Evolutionary conservation across 495 filamentous ascomycete species (phyloP).

Genomic region (Lasiosphaeris hirsuta): DNA sequence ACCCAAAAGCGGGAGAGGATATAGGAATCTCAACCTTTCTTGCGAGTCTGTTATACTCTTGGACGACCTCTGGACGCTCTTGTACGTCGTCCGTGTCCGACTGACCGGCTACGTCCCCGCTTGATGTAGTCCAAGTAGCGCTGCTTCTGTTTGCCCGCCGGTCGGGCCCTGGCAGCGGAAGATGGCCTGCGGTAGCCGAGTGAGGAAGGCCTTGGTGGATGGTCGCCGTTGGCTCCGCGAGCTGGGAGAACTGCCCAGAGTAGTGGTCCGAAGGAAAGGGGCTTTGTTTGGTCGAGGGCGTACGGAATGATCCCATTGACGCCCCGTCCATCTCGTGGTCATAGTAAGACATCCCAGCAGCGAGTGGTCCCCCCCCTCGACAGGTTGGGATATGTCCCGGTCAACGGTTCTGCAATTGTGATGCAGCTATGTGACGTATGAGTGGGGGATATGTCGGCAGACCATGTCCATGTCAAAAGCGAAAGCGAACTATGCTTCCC

Average conservation of each 20-base stretch:
- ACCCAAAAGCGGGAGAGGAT: background rate
- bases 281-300: constrained; percentile 14
- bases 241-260: background rate
- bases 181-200: constrained; percentile 20
- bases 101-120: constrained; percentile 28
- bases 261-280: constrained; percentile 1
- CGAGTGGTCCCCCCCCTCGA: too few species aligned
- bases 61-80: constrained; percentile 39
- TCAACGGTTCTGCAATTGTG: background rate
- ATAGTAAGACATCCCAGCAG: constrained; percentile 5
- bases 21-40: constrained; percentile 35
- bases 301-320: constrained; percentile 7
- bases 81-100: constrained; percentile 42
- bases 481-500: background rate
- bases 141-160: constrained; percentile 29
- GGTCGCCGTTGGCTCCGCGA: background rate
- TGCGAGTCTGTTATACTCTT: constrained; percentile 56
- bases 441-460: background rate
- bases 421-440: background rate
- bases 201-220: constrained; percentile 10
- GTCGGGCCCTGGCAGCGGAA: constrained; percentile 15
- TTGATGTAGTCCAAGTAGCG: constrained; percentile 46
- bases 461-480: background rate
- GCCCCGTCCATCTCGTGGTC: constrained; percentile 18
- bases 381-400: too few species aligned